phyloP scores from a whole-genome alignment of 129 eudicot species.

The Helianthus annuus region HanXRQr2.0-SUNRISE NC_035433.2:114198981-114199480 shows the following conservation, averaged over 20 bases:
- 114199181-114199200: conserved; percentile 21
- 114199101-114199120: neutral
- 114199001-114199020: conserved; percentile 11
- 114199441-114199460: conserved; percentile 12
- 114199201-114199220: neutral
- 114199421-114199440: conserved; percentile 6
- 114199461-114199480: conserved; percentile 19
- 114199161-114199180: conserved; percentile 5
- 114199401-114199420: conserved; percentile 17
- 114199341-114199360: conserved; percentile 19
- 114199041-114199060: conserved; percentile 4
- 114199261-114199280: neutral
- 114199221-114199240: neutral
- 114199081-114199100: too few species aligned
- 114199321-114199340: neutral
- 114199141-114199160: conserved; percentile 19
- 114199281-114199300: neutral
- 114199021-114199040: neutral
- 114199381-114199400: conserved; percentile 13
- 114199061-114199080: conserved; percentile 8
- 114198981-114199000: conserved; percentile 6
- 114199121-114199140: conserved; percentile 19
- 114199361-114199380: conserved; percentile 18
- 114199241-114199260: neutral
- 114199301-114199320: conserved; percentile 12